Base-by-base conservation (phyloP, 768 basidiomycete species). In the Termitomyces sp. region DNA sequence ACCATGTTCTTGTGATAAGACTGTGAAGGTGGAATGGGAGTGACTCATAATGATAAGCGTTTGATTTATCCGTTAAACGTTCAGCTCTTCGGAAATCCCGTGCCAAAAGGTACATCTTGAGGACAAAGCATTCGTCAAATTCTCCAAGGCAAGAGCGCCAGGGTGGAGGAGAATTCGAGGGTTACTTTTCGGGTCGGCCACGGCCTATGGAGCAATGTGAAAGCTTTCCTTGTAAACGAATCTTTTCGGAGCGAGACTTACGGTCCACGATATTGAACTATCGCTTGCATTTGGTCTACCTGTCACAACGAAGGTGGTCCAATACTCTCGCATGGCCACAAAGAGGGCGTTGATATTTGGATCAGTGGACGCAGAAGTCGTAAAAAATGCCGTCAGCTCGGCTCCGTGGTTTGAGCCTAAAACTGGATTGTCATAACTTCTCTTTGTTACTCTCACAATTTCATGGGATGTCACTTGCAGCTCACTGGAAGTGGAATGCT, bases 371-470 rank as follows among this genome's bases (percentile, higher is more conserved):
- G 63, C 36, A 48, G 69, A 64, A 18, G 68, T 63, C 13, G 61
- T 52, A 59, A 71, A 77, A 65, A 78, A 74, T 4, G 72, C 77
- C 3, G 63, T 63, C 12, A 77, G 66, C 15, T 78, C 77, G 5
- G 65, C 66, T 18, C 62, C 69, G 55, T 78, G 77, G 58, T 67
- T 52, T 1, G 76, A 76, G 2, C 75, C 74, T 3, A 73, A 66
- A 15, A 69, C 63, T 2, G 75, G 72, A 48, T 78, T 77, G 58
- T 78, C 70, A 60, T 76, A 78, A 54, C 77, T 75, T 42, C 16
- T 6, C 12, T 26, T 26, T 41, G 29, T 41, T 5, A 46, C 3
- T 41, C 22, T n/a, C 6, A 31, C 24, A 48, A 29, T 24, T 24
- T 26, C n/a, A n/a, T n/a, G 16, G 2, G 7, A 42, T 41, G 8